Percentiles rank a stretch among this genome's conserved stretches.
Conservation (phyloP, 1,139 yeast genomes). For the Debaryomyces psychrophilus region DNA sequence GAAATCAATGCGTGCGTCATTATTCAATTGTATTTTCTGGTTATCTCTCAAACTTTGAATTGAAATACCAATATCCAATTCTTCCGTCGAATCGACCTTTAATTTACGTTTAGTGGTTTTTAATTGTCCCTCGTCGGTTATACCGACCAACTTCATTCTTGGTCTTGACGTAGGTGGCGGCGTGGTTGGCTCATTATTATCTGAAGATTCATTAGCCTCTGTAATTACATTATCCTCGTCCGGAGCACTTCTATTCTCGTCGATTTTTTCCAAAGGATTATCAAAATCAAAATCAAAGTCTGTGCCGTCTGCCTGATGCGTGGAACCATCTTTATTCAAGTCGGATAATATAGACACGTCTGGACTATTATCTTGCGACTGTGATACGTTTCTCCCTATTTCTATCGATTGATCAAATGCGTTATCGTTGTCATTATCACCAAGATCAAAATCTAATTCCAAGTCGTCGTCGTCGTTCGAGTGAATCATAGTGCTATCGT, state of each 20-base stretch:
- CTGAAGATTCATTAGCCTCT: constrained; percentile 11
- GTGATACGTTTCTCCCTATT: constrained; percentile 47
- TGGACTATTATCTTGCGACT: constrained; percentile 20
- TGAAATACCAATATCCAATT: constrained; percentile 39
- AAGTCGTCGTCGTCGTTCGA: constrained; percentile 36
- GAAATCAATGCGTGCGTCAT: constrained; percentile 17
- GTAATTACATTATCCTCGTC: constrained; percentile 15
- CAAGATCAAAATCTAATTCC: constrained; percentile 57
- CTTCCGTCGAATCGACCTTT: constrained; percentile 36
- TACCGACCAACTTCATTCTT: constrained; percentile 34
- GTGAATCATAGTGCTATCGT: constrained; percentile 23
- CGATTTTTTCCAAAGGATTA: constrained; percentile 35
- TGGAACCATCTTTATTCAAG: constrained; percentile 20
- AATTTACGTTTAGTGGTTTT: constrained; percentile 44
- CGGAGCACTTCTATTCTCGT: constrained; percentile 19
- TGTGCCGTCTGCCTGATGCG: constrained; percentile 9
- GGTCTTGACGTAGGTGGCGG: constrained; percentile 21
- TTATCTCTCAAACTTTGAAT: constrained; percentile 36
- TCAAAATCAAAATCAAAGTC: constrained; percentile 30
- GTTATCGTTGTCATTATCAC: constrained; percentile 22
- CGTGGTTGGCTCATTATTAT: constrained; percentile 19
- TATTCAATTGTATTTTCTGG: constrained; percentile 28
- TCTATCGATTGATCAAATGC: constrained; percentile 45
- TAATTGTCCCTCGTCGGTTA: constrained; percentile 43
- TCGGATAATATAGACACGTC: constrained; percentile 36